A percentile compares a stretch with the other conserved stretches of the same genome.
phyloP scores from a whole-genome alignment of 192 early-diverging fungal species.

The Cladochytrium replicatum region DNA sequence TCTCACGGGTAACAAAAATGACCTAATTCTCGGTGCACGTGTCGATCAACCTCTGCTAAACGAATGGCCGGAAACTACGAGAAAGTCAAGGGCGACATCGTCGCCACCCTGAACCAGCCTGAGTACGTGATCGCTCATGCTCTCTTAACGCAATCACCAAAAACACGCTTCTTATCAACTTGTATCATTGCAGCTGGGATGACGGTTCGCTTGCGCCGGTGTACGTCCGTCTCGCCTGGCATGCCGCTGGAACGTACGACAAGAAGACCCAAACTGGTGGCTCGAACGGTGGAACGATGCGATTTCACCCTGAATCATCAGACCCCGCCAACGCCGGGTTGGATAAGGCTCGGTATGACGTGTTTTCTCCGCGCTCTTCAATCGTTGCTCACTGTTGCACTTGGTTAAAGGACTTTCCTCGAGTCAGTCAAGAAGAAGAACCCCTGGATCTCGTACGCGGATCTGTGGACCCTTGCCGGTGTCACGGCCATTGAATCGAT shows the following conservation, averaged over 20 bases:
- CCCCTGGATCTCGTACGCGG: slow-evolving; percentile 57
- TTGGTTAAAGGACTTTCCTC: slow-evolving; percentile 23
- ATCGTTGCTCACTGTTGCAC: neutral
- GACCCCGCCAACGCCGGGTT: slow-evolving; percentile 64
- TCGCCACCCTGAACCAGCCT: slow-evolving; percentile 23
- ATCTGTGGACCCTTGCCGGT: slow-evolving; percentile 69
- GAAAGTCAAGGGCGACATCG: slow-evolving; percentile 31
- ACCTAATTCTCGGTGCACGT: no score
- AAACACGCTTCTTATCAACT: no score
- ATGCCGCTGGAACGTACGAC: slow-evolving; percentile 63
- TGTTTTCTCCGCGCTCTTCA: neutral
- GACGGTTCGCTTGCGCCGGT: slow-evolving; percentile 64
- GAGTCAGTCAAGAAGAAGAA: slow-evolving; percentile 57
- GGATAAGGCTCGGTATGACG: slow-evolving; percentile 15
- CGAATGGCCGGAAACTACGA: no score
- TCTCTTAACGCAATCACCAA: no score
- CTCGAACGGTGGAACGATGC: slow-evolving; percentile 62
- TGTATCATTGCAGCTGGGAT: slow-evolving; percentile 34
- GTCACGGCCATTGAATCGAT: slow-evolving; percentile 57
- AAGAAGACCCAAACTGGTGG: slow-evolving; percentile 46
- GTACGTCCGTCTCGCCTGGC: slow-evolving; percentile 47
- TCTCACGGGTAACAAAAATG: no score
- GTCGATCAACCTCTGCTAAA: no score
- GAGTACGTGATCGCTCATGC: no score
- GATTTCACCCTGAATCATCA: slow-evolving; percentile 43